phyloP scores from a whole-genome alignment of 1,284 basidiomycete genomes.

The Cryptococcus sp. region DNA sequence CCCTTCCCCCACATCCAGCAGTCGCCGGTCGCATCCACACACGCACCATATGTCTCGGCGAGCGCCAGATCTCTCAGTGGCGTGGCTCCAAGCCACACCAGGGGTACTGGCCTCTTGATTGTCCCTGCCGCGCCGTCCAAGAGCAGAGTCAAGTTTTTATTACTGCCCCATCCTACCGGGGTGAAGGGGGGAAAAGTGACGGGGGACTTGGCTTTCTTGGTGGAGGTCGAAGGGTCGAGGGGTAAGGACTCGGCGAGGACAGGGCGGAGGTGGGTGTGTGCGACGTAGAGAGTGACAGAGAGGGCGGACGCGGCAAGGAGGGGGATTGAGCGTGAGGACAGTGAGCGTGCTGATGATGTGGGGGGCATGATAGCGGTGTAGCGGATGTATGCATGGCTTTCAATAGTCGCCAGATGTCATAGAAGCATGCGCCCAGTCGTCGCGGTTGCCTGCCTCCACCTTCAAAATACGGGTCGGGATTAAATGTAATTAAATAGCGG shows the following conservation, averaged over 20 bases:
- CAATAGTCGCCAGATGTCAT: neutral
- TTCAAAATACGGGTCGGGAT: constrained; percentile 6
- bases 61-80: constrained; percentile 71
- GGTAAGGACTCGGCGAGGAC: constrained; percentile 18
- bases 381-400: neutral
- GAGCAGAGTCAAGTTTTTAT: constrained; percentile 35
- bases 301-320: constrained; percentile 28
- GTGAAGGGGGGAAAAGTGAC: constrained; percentile 24
- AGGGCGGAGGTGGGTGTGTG: constrained; percentile 22
- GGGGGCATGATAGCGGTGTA: constrained; percentile 18
- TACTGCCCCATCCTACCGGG: constrained; percentile 45
- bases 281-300: constrained; percentile 26
- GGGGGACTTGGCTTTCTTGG: constrained; percentile 16
- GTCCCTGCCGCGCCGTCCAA: constrained; percentile 26
- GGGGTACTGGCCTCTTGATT: constrained; percentile 36
- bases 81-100: constrained; percentile 44
- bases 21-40: constrained; percentile 81
- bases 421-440: neutral
- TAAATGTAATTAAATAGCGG: constrained; percentile 11
- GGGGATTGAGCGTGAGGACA: constrained; percentile 27
- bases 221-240: constrained; percentile 3
- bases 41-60: constrained; percentile 70
- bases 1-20: constrained; percentile 82
- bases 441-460: neutral
- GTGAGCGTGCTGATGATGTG: constrained; percentile 22